Conservation (phyloP, 441 rosid genomes). For the Syzygium malaccense region DNA sequence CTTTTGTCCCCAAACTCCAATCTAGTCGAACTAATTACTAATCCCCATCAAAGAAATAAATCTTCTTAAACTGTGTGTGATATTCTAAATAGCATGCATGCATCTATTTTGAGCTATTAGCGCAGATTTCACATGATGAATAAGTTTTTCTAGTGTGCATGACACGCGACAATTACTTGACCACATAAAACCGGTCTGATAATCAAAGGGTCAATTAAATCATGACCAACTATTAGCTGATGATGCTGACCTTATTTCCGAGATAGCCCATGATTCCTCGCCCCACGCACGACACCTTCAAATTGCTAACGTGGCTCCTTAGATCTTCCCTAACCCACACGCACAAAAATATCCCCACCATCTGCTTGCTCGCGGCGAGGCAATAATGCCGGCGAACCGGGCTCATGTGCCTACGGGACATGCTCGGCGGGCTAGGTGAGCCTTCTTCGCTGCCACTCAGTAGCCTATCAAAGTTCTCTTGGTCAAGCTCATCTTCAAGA, state of each 20-base stretch:
- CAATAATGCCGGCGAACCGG: conserved; percentile 24
- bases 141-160: not conserved
- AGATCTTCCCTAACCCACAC: conserved; percentile 82
- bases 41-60: not conserved
- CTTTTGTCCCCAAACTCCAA: not conserved
- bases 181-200: not conserved
- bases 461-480: conserved; percentile 19
- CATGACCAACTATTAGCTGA: not conserved
- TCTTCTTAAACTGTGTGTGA: not conserved
- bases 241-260: conserved; percentile 69
- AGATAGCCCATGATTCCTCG: conserved; percentile 97
- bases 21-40: not conserved
- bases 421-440: conserved; percentile 13
- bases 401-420: conserved; percentile 3
- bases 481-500: conserved; percentile 32
- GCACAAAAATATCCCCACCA: conserved; percentile 89
- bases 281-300: conserved; percentile 90
- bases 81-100: not conserved
- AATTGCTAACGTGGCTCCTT: conserved; percentile 34
- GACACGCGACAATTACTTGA: not conserved
- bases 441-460: conserved; percentile 8
- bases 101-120: not conserved
- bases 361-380: conserved; percentile 86
- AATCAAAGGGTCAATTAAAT: not conserved
- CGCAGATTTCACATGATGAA: not conserved